Evolutionary conservation across 495 filamentous ascomycete species (phyloP).

Genomic region (Cryomyces minteri): DNA sequence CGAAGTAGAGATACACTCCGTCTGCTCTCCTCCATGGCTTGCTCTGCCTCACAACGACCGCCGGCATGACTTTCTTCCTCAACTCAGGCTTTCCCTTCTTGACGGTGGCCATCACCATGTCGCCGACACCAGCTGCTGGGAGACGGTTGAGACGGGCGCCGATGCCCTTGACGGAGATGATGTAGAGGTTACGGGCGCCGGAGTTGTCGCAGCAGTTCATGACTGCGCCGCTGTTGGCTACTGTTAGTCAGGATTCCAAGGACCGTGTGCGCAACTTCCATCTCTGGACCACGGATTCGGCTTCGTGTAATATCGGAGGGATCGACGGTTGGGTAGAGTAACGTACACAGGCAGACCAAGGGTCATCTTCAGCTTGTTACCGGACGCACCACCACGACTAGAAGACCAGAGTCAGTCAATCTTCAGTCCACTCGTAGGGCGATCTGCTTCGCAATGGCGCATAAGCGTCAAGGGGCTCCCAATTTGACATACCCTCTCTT

Average conservation of each 20-base stretch:
- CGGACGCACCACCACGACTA: constrained; percentile 75
- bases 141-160: constrained; percentile 97
- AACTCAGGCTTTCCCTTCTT: constrained; percentile 99
- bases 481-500: neutral
- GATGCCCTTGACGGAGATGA: constrained; percentile 99
- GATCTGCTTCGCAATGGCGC: neutral
- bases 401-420: neutral
- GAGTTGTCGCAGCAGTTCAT: constrained; percentile 98
- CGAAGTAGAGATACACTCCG: constrained; percentile 98
- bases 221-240: constrained; percentile 59
- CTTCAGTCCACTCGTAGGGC: neutral
- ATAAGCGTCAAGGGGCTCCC: neutral
- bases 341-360: constrained; percentile 99
- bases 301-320: neutral
- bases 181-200: constrained; percentile 97
- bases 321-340: neutral
- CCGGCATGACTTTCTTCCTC: constrained; percentile 99
- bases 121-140: constrained; percentile 91
- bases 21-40: constrained; percentile 98
- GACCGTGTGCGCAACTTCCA: too few species aligned
- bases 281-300: too few species aligned
- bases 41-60: constrained; percentile 91
- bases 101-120: constrained; percentile 99
- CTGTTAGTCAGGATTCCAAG: constrained; percentile 6
- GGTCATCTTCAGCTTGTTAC: constrained; percentile 99